Base-by-base conservation (phyloP, 2,329 filamentous ascomycete species). In the Monosporascus sp. region DNA sequence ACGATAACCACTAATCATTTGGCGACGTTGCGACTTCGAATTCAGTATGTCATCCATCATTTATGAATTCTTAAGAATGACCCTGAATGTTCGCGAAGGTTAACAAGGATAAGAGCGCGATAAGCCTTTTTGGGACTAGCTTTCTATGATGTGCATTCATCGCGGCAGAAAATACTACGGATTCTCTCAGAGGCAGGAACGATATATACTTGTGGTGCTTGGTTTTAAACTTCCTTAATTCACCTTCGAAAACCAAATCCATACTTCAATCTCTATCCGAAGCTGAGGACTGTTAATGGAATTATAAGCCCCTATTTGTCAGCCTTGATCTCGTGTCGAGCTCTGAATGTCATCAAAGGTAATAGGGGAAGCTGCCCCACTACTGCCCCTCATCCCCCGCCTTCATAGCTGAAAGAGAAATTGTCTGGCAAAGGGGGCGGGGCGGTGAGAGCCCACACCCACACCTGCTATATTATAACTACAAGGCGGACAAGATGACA, bases 391-490 rank as follows among this genome's bases (percentile, higher is more conserved):
- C 43, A 46, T 22, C 24, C 31, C 43, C 43, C 43, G 43, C 43
- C 57, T 62, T 70, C 48, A 26, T 52, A 50, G 49, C 24, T 24
- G 22, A 41, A 50, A 50, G 36, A 34, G 40, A 27, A 50, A 50
- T 44, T 50, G 49, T n/a, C 37, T 17, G 26, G 24, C 49, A 14
- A 31, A 54, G 43, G 22, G 44, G 27, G 56, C 26, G 37, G 43
- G 50, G 41, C 51, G 43, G 44, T 16, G 40, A 44, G 27, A 14
- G 43, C 11, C 26, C n/a, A 46, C 22, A 46, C 16, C 24, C 24
- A 24, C 17, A 24, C 9, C 24, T 14, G 31, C 11, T 5, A 34
- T 34, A 34, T 34, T 34, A 34, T 34, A 14, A 34, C 11, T 14
- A 11, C 31, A 34, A 34, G 31, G 31, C 11, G 31, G 31, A 11